Conservation (phyloP, 1,139 yeast species). For the Geotrichum australiense region DNA sequence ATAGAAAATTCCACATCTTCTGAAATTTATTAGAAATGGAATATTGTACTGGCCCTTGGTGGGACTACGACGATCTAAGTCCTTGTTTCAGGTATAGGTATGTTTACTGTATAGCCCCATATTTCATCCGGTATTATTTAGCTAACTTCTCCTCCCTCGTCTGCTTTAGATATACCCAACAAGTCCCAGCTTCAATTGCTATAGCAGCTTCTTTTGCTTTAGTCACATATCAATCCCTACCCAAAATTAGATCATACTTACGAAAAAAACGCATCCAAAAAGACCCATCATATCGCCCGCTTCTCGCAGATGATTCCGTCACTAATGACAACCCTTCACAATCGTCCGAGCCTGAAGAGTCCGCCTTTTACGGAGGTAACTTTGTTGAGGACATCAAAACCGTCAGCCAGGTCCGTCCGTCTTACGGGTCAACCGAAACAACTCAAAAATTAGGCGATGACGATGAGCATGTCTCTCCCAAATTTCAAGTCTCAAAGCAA, state of each 20-base stretch:
- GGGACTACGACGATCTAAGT: constrained; percentile 29
- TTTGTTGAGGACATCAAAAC: constrained; percentile 18
- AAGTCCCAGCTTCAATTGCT: constrained; percentile 22
- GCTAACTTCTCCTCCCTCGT: too few relatives aligned
- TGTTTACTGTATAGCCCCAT: too few relatives aligned
- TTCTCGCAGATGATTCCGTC: constrained; percentile 20
- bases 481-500: constrained; percentile 7
- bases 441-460: constrained; percentile 20
- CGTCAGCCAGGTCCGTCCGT: constrained; percentile 8
- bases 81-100: constrained; percentile 29
- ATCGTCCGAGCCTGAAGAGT: constrained; percentile 13
- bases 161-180: constrained; percentile 27
- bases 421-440: constrained; percentile 20
- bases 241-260: constrained; percentile 18
- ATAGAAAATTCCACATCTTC: too few relatives aligned
- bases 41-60: constrained; percentile 19
- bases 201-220: constrained; percentile 20
- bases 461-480: constrained; percentile 2
- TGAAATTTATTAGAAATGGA: too few relatives aligned
- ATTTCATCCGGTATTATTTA: too few relatives aligned
- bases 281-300: constrained; percentile 25
- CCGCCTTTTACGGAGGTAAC: constrained; percentile 12
- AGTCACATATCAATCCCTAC: constrained; percentile 20
- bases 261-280: constrained; percentile 9
- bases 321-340: constrained; percentile 13